Evolutionary conservation across 495 filamentous ascomycete genomes (phyloP).

Genomic region (Viridothelium virens): DNA sequence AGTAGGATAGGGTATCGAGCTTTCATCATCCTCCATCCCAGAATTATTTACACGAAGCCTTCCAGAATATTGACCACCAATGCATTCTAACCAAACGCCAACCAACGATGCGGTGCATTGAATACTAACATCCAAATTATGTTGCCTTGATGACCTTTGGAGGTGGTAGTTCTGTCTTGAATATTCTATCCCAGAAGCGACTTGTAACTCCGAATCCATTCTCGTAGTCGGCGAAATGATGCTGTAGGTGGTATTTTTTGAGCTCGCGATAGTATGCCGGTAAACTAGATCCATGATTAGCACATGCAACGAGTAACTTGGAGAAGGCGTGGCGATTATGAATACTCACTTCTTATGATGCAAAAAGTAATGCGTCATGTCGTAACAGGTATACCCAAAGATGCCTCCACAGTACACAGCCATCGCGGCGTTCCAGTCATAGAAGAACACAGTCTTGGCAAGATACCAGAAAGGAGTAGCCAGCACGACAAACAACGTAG

Average conservation of each 20-base stretch:
- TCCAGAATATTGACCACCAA: not conserved
- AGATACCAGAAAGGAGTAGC: constrained; percentile 91
- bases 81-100: not conserved
- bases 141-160: constrained; percentile 37
- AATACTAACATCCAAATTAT: constrained; percentile 12
- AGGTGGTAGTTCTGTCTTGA: constrained; percentile 72
- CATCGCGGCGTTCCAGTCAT: constrained; percentile 72
- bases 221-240: constrained; percentile 95
- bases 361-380: constrained; percentile 98
- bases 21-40: not conserved
- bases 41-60: not conserved
- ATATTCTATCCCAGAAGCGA: constrained; percentile 89
- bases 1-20: not conserved
- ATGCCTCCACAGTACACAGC: constrained; percentile 81
- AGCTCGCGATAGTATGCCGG: constrained; percentile 78
- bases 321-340: not conserved
- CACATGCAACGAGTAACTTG: constrained; percentile 13
- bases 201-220: constrained; percentile 99
- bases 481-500: constrained; percentile 74
- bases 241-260: constrained; percentile 94
- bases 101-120: not conserved
- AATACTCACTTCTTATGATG: constrained; percentile 78
- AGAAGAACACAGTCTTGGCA: constrained; percentile 75
- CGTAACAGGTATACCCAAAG: constrained; percentile 93
- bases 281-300: constrained; percentile 42